Conservation (phyloP, 2,329 filamentous ascomycete genomes). For the Xylaria sp. region DNA sequence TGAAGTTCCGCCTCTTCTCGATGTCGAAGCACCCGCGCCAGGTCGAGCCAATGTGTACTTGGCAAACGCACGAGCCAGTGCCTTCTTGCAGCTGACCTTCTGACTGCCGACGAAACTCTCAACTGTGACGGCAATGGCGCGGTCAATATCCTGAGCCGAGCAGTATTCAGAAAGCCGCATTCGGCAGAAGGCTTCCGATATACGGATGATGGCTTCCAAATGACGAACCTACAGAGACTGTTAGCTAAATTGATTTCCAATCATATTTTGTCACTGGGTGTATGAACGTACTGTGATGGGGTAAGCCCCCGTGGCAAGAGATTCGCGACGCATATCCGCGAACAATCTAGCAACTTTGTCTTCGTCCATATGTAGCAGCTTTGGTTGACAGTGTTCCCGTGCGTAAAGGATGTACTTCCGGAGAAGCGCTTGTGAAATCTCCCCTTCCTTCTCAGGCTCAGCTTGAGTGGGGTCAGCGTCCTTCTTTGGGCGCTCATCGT, state of each 20-base stretch:
- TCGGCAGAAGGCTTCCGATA: slow-evolving; percentile 88
- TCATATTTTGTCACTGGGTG: background rate
- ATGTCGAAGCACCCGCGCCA: slow-evolving; percentile 27
- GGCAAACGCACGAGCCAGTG: slow-evolving; percentile 85
- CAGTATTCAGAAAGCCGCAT: slow-evolving; percentile 99
- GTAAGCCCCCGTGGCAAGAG: slow-evolving; percentile 88
- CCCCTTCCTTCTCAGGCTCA: slow-evolving; percentile 46
- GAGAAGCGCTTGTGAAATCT: slow-evolving; percentile 85
- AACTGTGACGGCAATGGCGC: slow-evolving; percentile 92
- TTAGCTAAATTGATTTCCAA: slow-evolving; percentile 18
- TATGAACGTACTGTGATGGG: slow-evolving; percentile 79
- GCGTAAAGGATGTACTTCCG: slow-evolving; percentile 97
- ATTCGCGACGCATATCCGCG: slow-evolving; percentile 92
- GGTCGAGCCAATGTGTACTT: slow-evolving; percentile 71
- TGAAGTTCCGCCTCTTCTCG: slow-evolving; percentile 21
- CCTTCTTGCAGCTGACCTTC: slow-evolving; percentile 97
- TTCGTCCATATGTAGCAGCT: slow-evolving; percentile 95
- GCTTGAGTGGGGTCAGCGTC: slow-evolving; percentile 41
- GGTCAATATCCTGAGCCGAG: slow-evolving; percentile 83
- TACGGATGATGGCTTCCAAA: slow-evolving; percentile 94
- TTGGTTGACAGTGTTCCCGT: slow-evolving; percentile 80
- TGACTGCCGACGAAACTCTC: slow-evolving; percentile 95
- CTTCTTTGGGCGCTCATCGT: slow-evolving; percentile 54
- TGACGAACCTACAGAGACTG: slow-evolving; percentile 69
- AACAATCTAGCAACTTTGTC: slow-evolving; percentile 94